Percentiles rank a stretch among this genome's conserved stretches.
These are phyloP conservation scores for Globisporangium nodosum DNA, from an alignment of 352 stramenopile species.

Conservation along the genomic window DNA sequence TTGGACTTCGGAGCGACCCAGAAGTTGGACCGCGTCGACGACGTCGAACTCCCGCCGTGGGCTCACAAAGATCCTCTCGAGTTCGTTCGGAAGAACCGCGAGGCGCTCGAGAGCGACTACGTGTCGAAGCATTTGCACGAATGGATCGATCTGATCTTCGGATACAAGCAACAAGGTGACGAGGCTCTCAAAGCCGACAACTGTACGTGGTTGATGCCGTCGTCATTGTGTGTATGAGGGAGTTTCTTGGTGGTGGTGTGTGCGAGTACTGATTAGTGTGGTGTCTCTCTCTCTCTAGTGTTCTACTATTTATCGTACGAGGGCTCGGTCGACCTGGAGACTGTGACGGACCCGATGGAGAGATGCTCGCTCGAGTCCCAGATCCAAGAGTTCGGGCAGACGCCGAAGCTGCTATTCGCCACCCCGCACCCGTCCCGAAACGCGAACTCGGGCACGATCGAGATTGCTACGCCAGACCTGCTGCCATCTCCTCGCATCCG, in stretches of 20 bases:
- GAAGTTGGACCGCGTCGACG: conserved; percentile 45
- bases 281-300: conserved; percentile 27
- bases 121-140: conserved; percentile 93
- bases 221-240: too few relatives aligned
- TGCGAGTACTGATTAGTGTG: conserved; percentile 3
- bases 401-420: conserved; percentile 70
- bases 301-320: conserved; percentile 90
- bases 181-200: conserved; percentile 76
- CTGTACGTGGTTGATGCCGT: conserved; percentile 17
- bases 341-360: conserved; percentile 86
- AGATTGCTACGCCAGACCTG: conserved; percentile 46
- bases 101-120: conserved; percentile 95
- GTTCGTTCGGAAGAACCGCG: conserved; percentile 90
- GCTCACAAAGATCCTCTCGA: conserved; percentile 64
- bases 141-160: conserved; percentile 99
- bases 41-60: conserved; percentile 95
- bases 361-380: conserved; percentile 92
- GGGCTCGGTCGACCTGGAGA: conserved; percentile 81
- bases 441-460: conserved; percentile 44
- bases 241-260: neutral
- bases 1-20: conserved; percentile 93
- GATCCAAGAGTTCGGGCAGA: conserved; percentile 92
- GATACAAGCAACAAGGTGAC: conserved; percentile 94
- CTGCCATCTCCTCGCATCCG: conserved; percentile 28
- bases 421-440: conserved; percentile 62